Base-by-base conservation (phyloP, 495 filamentous ascomycete genomes). In the Gamarada debralockiae region DNA sequence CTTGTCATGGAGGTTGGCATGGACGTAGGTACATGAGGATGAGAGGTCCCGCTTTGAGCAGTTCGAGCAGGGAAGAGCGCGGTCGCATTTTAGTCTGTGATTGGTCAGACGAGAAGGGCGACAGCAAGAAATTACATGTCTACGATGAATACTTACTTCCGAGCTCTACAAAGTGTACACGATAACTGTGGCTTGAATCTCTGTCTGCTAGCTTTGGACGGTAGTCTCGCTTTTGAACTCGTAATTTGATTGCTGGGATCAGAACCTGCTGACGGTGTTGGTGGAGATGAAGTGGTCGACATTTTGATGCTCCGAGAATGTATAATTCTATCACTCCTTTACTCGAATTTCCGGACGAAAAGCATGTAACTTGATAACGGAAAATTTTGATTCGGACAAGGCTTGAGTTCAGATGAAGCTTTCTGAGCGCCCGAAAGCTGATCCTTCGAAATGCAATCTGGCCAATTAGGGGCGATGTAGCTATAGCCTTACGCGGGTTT, bases 31-130 rank as follows among this genome's bases (percentile, higher is more conserved):
- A 59, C 78, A 81, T 0, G 65, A 61, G 1, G 68, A 63, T 6
- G 58, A 60, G n/a, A 67, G 63, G 29, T 70, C 73, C 44, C 71
- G 69, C 38, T 73, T 73, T n/a, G 66, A 49, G 44, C 77, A 83
- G 20, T 54, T 54, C n/a, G 23, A 8, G 25, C 59, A 62, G 2
- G 59, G 59, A 2, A 43, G 23, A 10, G 46, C 29, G 8, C 59
- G 41, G 36, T 62, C 59, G 18, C 59, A 62, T 53, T 62, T 62
- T 8, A 62, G 36, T 55, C 59, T 61, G 33, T 21, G n/a, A 18
- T 53, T 48, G 41, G 42, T 49, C 33, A 48, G 20, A 22, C 8
- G 12, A n/a, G 25, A 20, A 21, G 29, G 7, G 15, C 13, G n/a
- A 56, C 4, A 34, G 15, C 17, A 8, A 48, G 7, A 2, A 41